phyloP scores from a whole-genome alignment of 352 stramenopile species.

The Pythium periplocum region DNA sequence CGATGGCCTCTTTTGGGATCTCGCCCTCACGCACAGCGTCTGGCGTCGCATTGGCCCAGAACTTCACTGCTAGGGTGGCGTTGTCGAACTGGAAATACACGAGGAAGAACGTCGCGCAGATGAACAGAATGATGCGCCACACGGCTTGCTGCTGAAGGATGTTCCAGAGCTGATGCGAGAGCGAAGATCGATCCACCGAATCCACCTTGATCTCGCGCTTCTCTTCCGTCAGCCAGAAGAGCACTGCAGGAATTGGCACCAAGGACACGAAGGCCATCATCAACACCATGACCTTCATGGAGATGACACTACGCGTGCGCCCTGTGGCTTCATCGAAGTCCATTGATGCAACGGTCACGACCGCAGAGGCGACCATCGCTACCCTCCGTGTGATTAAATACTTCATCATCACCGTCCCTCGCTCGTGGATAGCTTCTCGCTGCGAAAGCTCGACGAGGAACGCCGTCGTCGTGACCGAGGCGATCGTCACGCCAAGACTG shows the following conservation, averaged over 20 bases:
- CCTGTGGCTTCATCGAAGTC: conserved; percentile 27
- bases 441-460: conserved; percentile 77
- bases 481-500: conserved; percentile 55
- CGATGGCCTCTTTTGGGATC: conserved; percentile 41
- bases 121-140: conserved; percentile 70
- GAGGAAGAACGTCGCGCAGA: conserved; percentile 54
- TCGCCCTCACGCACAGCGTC: conserved; percentile 30
- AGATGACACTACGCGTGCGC: conserved; percentile 32
- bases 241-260: conserved; percentile 53
- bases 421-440: conserved; percentile 68
- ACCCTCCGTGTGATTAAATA: conserved; percentile 56
- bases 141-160: conserved; percentile 74
- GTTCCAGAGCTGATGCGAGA: conserved; percentile 59
- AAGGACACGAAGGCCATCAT: conserved; percentile 64
- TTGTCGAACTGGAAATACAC: conserved; percentile 65
- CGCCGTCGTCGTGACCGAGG: conserved; percentile 49
- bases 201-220: conserved; percentile 73
- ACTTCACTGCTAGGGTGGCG: conserved; percentile 31
- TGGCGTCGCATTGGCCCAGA: conserved; percentile 39
- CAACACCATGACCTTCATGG: conserved; percentile 66
- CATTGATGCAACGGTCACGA: conserved; percentile 25
- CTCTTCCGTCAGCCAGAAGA: conserved; percentile 66
- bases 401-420: conserved; percentile 54
- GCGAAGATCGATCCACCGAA: conserved; percentile 47
- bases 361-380: conserved; percentile 28